These are phyloP conservation scores for Leccinellum albellum DNA, from an alignment of 768 basidiomycete species.

Conservation along the genomic window DNA sequence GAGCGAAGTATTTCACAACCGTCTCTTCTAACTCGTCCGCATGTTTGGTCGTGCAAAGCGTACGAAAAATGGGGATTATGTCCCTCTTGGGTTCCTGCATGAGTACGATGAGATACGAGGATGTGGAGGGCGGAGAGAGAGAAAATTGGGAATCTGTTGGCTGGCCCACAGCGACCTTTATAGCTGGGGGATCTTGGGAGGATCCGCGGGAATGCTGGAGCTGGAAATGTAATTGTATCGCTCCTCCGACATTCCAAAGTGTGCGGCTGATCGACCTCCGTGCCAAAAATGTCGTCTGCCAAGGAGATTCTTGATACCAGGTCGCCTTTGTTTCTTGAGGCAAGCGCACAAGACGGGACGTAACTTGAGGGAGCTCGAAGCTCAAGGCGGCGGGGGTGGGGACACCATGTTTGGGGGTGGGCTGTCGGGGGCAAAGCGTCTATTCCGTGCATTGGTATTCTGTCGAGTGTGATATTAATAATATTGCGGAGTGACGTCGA, in stretches of 20 bases:
- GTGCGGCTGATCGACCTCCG: not conserved
- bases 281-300: not conserved
- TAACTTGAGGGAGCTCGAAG: not conserved
- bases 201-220: not conserved
- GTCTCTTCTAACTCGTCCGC: slow-evolving; percentile 49
- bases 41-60: slow-evolving; percentile 45
- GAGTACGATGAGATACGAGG: not conserved
- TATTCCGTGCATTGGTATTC: slow-evolving; percentile 1
- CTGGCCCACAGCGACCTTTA: slow-evolving; percentile 9
- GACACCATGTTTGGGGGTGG: not conserved
- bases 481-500: not conserved
- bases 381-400: not conserved
- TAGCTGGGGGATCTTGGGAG: slow-evolving; percentile 1
- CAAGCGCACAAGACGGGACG: not conserved
- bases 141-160: not conserved
- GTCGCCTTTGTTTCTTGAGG: not conserved
- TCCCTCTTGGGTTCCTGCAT: slow-evolving; percentile 60
- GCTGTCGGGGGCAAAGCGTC: not conserved
- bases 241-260: slow-evolving; percentile 8
- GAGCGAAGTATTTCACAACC: slow-evolving; percentile 47
- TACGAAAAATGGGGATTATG: slow-evolving; percentile 41
- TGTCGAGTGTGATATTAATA: slow-evolving; percentile 1
- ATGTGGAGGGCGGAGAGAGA: not conserved
- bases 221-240: not conserved
- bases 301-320: not conserved